Evolutionary conservation across 2,329 filamentous ascomycete species (phyloP), one percentile per base, ranked within the genome.

Genomic region (Ceratocystis variospora): DNA sequence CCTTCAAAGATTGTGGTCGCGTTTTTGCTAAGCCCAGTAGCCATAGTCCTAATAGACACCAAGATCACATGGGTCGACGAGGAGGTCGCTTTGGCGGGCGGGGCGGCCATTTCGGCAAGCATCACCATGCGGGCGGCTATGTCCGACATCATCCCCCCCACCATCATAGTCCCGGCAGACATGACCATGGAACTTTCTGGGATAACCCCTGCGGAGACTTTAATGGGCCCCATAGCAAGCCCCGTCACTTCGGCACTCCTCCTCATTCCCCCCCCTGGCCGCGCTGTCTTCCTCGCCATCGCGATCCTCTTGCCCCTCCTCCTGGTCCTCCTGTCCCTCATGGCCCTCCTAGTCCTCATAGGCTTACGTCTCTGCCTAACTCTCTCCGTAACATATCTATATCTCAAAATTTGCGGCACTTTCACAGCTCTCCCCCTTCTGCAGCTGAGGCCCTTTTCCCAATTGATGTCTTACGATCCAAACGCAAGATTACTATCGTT

Each of bases 261-360:
- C 78, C 86, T 66, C 90, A 95, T 73, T 77, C 92, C 69, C 94
- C 93, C 78, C 83, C 88, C 90, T 0, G 90, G 90, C 31, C 2
- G 2, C 22, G 89, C 87, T 1, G 86, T 86, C 76, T 92, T 91
- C 75, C 82, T 89, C 71, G 88, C 94, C 71, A 78, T 94, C 5
- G 87, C 82, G 12, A 22, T 53, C 46, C 46, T 7, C 46, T 6
- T 19, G 46, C 5, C 10, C 46, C 46, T n/a, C 5, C n/a, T 50
- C n/a, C 46, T 50, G 46, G 46, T 6, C 46, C 46, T 7, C 46
- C 19, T 19, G 46, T 17, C 10, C 46, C 46, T n/a, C 5, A 4
- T 19, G 46, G 46, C 1, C n/a, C 46, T 8, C 15, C 46, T n/a
- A n/a, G 19, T 7, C 46, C 5, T n/a, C 19, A 19, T 6, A 2